Evolutionary conservation across 2,329 filamentous ascomycete species (phyloP), one percentile per base, ranked within the genome.

Genomic region (Pseudocercospora ulei): DNA sequence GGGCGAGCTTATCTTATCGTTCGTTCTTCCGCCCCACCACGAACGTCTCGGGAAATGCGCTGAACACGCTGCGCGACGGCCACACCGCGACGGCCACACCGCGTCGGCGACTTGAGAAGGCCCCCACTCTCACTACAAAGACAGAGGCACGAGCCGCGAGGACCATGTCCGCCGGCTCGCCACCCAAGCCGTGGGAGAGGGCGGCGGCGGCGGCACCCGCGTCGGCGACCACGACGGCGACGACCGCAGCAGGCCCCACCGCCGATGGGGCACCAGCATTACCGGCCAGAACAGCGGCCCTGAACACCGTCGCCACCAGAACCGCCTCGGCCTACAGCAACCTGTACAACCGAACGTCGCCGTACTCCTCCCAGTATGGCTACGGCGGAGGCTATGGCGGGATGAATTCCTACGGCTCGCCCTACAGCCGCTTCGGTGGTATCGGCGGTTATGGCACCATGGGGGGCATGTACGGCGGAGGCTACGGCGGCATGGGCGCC

Each of bases 101-200:
- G 29, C 9, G 30, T 12, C 7, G 3, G 8, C 17, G 11, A 19
- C 11, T 19, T 22, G 30, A n/a, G 17, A 23, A 1, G 14, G 17
- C 18, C 30, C 18, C 18, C 13, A 14, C 17, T 16, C 14, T 11
- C 30, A 19, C 30, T 16, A 5, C n/a, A 6, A 20, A 3, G 16
- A 13, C 19, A 8, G 20, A 22, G 30, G 8, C 18, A 19, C 11
- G n/a, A 22, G 18, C 18, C 12, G 29, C 30, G 40, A 20, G 14
- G 36, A 16, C 19, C 18, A 44, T 44, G 41, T 44, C 41, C 34
- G 36, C 30, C 23, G 41, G 36, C 30, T 95, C 88, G 63, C 90
- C 90, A 59, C 90, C 90, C 39, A 98, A 98, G 67, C 90, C 90
- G 30, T 98, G 90, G 90, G 90, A 98, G 67, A 76, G 80, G 62